These are phyloP conservation scores for Talaromyces funiculosus DNA, from an alignment of 2,329 filamentous ascomycete genomes.

Conservation along the genomic window DNA sequence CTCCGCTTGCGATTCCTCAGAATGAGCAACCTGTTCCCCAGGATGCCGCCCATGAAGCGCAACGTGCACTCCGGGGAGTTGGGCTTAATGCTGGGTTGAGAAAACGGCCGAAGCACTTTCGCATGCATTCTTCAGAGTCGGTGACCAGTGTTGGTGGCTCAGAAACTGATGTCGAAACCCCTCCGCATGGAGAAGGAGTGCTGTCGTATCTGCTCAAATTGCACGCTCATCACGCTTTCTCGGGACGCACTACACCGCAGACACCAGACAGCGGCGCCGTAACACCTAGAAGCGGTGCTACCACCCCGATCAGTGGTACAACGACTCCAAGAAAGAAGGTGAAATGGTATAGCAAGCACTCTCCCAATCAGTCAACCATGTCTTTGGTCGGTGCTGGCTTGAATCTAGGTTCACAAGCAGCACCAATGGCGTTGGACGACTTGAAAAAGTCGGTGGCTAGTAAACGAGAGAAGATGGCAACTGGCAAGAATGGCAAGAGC, in stretches of 20 bases:
- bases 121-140: conserved; percentile 13
- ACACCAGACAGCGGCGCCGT: conserved; percentile 11
- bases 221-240: conserved; percentile 14
- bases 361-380: conserved; percentile 13
- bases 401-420: conserved; percentile 11
- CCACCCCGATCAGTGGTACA: conserved; percentile 7
- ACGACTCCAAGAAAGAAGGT: conserved; percentile 19
- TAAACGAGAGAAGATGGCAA: conserved; percentile 6
- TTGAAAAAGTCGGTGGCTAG: conserved; percentile 10
- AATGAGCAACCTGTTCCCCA: background rate
- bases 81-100: conserved; percentile 22
- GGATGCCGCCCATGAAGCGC: conserved; percentile 21
- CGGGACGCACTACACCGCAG: conserved; percentile 7
- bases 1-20: background rate
- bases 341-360: conserved; percentile 23
- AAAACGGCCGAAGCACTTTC: conserved; percentile 15
- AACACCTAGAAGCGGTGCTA: conserved; percentile 19
- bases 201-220: conserved; percentile 29
- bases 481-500: conserved; percentile 20
- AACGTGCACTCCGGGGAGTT: conserved; percentile 28
- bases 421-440: conserved; percentile 13
- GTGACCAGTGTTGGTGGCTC: conserved; percentile 6
- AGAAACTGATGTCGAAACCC: conserved; percentile 15
- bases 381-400: conserved; percentile 14
- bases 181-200: conserved; percentile 27